Evolutionary conservation across 2,329 filamentous ascomycete species (phyloP).

Genomic region (Pseudocercospora cruenta): DNA sequence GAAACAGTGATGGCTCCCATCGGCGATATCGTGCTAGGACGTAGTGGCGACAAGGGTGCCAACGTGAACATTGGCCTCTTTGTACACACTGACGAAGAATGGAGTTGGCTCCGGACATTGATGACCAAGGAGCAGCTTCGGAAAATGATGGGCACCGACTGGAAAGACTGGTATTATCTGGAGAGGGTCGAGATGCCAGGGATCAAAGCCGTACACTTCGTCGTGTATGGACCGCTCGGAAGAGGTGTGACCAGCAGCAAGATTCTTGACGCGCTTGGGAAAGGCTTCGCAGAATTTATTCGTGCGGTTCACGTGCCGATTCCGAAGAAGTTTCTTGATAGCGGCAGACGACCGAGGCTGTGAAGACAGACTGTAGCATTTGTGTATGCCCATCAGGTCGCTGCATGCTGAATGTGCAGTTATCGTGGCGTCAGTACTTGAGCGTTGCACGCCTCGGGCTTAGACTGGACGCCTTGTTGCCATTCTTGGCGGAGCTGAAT

Average conservation of each 20-base stretch:
- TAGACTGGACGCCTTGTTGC: neutral
- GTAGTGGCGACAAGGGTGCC: conserved; percentile 39
- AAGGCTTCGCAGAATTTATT: conserved; percentile 32
- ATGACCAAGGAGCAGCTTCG: conserved; percentile 32
- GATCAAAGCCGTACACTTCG: conserved; percentile 46
- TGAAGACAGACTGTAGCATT: neutral
- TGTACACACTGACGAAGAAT: conserved; percentile 39
- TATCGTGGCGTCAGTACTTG: neutral
- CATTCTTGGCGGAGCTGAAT: neutral
- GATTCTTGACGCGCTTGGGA: conserved; percentile 31
- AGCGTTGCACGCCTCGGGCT: neutral
- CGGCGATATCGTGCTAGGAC: conserved; percentile 38
- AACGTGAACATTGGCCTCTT: conserved; percentile 44
- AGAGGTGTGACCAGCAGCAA: conserved; percentile 31
- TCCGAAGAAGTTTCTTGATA: conserved; percentile 28
- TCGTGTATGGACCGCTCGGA: conserved; percentile 31
- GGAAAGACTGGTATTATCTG: conserved; percentile 35
- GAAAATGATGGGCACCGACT: conserved; percentile 36
- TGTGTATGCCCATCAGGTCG: neutral
- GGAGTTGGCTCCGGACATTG: conserved; percentile 36
- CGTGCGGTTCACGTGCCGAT: conserved; percentile 29
- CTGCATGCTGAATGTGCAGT: neutral
- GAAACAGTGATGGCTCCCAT: conserved; percentile 41
- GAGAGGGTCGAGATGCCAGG: conserved; percentile 45
- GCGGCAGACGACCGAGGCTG: conserved; percentile 16